Base-by-base conservation (phyloP, 345 rosid genomes). In the Pugionium cornutum region DNA sequence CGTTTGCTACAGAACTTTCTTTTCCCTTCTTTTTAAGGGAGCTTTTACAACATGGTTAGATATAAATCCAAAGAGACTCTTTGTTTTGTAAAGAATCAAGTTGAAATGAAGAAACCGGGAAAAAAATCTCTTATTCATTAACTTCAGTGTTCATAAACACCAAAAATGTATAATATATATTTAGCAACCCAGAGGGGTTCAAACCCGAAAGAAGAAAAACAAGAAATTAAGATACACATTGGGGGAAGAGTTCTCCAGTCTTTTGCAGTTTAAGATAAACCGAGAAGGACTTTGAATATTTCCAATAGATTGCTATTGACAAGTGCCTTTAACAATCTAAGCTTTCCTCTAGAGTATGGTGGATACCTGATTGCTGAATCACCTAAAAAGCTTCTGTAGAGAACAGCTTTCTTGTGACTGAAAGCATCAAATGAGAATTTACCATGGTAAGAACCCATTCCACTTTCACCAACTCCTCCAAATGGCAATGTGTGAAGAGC, bases 401-500 rank as follows among this genome's bases (percentile, higher is more conserved):
- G 55, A 48, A 95, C 95, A 4, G 94, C 95, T 66, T 95, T 95
- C 82, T 91, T 95, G 77, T 95, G 99, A 82, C 89, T 87, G 51
- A 95, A 95, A 55, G 89, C 83, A 46, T 95, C 99, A 27, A 89
- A 94, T 36, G 99, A 95, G 82, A 91, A 88, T 63, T 87, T 95
- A 25, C 97, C 99, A 54, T 89, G 99, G 84, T 95, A 91, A 10
- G 91, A 64, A 45, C 99, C 99, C 61, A 71, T 80, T 65, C 99
- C 97, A 33, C 99, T 91, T 70, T 91, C 95, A 39, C 96, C 97
- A 2, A 95, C 95, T 65, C 97, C 97, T 69, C 99, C 99, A 6
- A 95, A 95, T 27, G 99, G 99, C 40, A 95, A 58, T 31, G 77
- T 61, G 56, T 49, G 88, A 25, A 82, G 75, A 0, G 91, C 78